A percentile compares a stretch with the other conserved stretches of the same genome.
These are phyloP conservation scores for Capronia coronata DNA, from an alignment of 2,329 filamentous ascomycete genomes.

Conservation along the genomic window DNA sequence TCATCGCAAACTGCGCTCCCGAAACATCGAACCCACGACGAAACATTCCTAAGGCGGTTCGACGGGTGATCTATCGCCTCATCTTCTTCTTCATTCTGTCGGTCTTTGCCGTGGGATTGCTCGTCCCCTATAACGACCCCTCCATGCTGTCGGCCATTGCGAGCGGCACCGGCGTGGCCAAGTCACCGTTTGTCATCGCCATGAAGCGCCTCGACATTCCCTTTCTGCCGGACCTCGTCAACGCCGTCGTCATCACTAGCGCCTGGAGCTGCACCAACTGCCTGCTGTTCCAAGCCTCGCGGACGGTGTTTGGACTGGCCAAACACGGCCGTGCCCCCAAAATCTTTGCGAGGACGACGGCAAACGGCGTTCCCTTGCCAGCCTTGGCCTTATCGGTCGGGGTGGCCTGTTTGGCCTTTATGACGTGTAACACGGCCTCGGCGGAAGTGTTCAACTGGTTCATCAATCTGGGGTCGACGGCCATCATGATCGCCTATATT, in stretches of 20 bases:
- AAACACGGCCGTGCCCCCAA: constrained; percentile 51
- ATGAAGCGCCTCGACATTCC: constrained; percentile 50
- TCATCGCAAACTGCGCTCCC: constrained; percentile 58
- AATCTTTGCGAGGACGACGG: constrained; percentile 45
- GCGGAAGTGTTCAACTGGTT: neutral
- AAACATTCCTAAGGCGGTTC: constrained; percentile 50
- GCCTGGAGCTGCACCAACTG: constrained; percentile 54
- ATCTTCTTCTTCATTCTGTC: constrained; percentile 67
- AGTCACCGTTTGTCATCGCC: constrained; percentile 57
- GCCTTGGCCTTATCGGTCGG: neutral
- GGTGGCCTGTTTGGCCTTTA: neutral
- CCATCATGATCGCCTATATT: neutral
- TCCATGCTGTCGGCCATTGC: constrained; percentile 52
- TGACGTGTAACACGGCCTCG: neutral
- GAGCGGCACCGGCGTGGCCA: constrained; percentile 43
- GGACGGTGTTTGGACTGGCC: constrained; percentile 52
- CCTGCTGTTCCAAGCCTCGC: constrained; percentile 54
- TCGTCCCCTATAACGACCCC: constrained; percentile 56
- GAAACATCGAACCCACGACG: constrained; percentile 54
- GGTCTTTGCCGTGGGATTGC: constrained; percentile 60
- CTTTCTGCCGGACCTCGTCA: constrained; percentile 52
- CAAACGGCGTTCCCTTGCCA: constrained; percentile 56
- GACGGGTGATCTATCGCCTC: constrained; percentile 57
- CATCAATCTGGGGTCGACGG: neutral
- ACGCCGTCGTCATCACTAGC: constrained; percentile 47